Base-by-base conservation (phyloP, 2,329 filamentous ascomycete species). In the Sarocladiaceae sp. region DNA sequence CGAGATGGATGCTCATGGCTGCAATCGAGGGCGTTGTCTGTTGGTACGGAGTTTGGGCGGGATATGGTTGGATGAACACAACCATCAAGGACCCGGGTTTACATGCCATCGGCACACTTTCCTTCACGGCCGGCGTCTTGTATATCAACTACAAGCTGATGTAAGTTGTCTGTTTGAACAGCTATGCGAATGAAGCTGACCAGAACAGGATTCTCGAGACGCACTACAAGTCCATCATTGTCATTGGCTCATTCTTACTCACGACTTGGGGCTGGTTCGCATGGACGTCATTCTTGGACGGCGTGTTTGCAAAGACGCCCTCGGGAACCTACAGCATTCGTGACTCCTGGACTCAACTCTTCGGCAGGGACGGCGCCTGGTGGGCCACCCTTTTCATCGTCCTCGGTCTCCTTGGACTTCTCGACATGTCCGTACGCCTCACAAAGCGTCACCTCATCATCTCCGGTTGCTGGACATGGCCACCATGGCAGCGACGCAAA, bases 61-160 rank as follows among this genome's bases (percentile, higher is more conserved):
- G 74, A 3, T 77, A 79, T 36, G 72, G 70, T 17, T 71, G 71
- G 67, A 78, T 67, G 66, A 61, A 62, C 2, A 80, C 60, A 28
- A 73, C 55, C 52, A 79, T 81, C 2, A 71, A 76, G 2, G 89
- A 92, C 59, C 79, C 87, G 50, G 81, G 82, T 3, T 71, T 93
- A 17, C 95, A 86, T 66, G 83, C 90, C 0, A 71, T 94, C 40
- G 90, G 90, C 2, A 78, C 84, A 6, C 71, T 95, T 25, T 82
- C 81, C 0, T 96, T 88, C 66, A 83, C 84, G 2, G 76, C 86
- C 3, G 83, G 81, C 44, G 79, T 95, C 11, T 70, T 87, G 25
- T 76, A 90, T 67, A 90, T 91, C 66, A 87, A 86, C 59, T 74
- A 80, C 66, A 94, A 94, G 69, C 76, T 93, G 50, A 84, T 93